phyloP scores from a whole-genome alignment of 2,329 filamentous ascomycete species.

The Sclerotiophoma versabilis region DNA sequence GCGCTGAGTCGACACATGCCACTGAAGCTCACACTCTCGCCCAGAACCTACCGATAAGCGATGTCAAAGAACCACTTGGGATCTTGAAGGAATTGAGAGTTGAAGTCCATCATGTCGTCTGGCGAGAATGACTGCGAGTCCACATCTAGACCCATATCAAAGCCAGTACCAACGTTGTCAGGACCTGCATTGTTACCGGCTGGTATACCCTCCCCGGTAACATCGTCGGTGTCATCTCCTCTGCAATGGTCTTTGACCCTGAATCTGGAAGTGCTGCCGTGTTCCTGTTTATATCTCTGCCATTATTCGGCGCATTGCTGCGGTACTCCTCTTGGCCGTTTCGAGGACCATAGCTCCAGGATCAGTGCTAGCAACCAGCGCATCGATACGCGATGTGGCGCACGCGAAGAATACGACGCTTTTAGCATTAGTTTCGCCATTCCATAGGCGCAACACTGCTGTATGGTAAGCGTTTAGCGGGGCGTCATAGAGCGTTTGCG shows the following conservation, averaged over 20 bases:
- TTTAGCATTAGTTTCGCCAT: conserved; percentile 40
- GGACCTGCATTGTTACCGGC: not conserved
- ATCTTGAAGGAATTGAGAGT: conserved; percentile 5
- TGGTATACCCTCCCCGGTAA: not conserved
- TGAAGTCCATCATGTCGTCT: not conserved
- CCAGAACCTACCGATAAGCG: not conserved
- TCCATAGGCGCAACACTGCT: conserved; percentile 22
- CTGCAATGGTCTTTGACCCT: conserved; percentile 17
- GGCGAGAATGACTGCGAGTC: not conserved
- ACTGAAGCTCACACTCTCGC: not conserved
- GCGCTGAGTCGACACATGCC: not conserved
- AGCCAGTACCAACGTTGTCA: not conserved
- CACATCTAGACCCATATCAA: not conserved
- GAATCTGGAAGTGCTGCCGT: conserved; percentile 9
- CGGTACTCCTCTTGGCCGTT: conserved; percentile 26
- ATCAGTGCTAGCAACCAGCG: conserved; percentile 23
- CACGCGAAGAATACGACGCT: conserved; percentile 28
- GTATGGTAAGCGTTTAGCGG: conserved; percentile 17
- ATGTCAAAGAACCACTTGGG: conserved; percentile 9
- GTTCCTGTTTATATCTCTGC: conserved; percentile 26
- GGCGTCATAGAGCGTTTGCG: conserved; percentile 21
- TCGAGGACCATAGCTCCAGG: conserved; percentile 25
- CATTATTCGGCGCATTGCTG: conserved; percentile 24
- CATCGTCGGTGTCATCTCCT: conserved; percentile 14
- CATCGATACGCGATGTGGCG: conserved; percentile 36